Evolutionary conservation across 352 stramenopile species (phyloP).

Genomic region (Pythium vanterpoolii): DNA sequence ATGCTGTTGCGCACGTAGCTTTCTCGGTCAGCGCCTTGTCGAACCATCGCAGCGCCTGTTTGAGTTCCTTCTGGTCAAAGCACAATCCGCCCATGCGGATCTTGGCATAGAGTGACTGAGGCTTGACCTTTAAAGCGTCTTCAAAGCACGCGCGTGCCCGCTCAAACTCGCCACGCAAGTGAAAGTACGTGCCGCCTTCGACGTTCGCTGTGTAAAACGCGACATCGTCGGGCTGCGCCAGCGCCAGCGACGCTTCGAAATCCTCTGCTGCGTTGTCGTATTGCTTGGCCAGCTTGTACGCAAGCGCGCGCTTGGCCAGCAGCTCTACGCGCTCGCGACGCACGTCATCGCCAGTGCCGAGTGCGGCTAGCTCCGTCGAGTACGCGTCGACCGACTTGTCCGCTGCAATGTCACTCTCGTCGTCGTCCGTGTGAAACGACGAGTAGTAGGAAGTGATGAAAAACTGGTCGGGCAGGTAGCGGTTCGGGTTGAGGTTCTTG

Average conservation of each 20-base stretch:
- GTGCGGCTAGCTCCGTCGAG: conserved; percentile 41
- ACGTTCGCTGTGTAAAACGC: conserved; percentile 77
- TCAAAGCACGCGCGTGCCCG: conserved; percentile 65
- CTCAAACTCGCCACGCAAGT: conserved; percentile 74
- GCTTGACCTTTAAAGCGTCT: conserved; percentile 54
- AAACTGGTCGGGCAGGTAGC: conserved; percentile 73
- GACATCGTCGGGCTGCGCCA: conserved; percentile 45
- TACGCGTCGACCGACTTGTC: conserved; percentile 60
- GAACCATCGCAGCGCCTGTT: conserved; percentile 71
- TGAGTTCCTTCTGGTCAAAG: conserved; percentile 81
- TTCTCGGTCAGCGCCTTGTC: conserved; percentile 69
- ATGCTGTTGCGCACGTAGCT: conserved; percentile 62
- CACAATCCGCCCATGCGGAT: conserved; percentile 79
- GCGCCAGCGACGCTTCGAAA: conserved; percentile 44
- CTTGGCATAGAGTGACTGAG: conserved; percentile 74
- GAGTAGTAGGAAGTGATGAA: conserved; percentile 87
- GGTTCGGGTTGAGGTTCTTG: conserved; percentile 55
- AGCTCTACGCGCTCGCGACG: conserved; percentile 42
- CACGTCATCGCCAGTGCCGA: conserved; percentile 30
- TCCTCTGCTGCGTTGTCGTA: conserved; percentile 66
- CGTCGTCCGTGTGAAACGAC: conserved; percentile 79
- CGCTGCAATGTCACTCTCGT: conserved; percentile 61
- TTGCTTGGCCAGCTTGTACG: conserved; percentile 59
- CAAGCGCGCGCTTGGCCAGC: conserved; percentile 58
- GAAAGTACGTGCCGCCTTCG: conserved; percentile 74